A percentile compares a stretch with the other conserved stretches of the same genome.
Evolutionary conservation across 495 filamentous ascomycete genomes (phyloP).

Genomic region (Xylaria venustula): DNA sequence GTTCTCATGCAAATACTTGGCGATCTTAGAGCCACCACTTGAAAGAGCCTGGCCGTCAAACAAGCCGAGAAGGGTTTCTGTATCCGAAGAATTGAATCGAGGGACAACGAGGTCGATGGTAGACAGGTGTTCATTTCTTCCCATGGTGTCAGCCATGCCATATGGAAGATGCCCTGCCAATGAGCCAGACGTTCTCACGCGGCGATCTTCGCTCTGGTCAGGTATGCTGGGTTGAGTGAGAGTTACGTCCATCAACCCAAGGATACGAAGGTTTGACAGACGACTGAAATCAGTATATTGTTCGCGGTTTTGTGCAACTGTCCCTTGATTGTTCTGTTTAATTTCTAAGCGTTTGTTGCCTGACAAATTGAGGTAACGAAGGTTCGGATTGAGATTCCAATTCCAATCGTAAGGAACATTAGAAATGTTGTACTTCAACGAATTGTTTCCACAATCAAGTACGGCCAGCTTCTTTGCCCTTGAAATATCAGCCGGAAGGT

Average conservation of each 20-base stretch:
- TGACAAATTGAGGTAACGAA: conserved; percentile 94
- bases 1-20: conserved; percentile 93
- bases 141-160: conserved; percentile 97
- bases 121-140: conserved; percentile 88
- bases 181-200: conserved; percentile 93
- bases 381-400: conserved; percentile 95
- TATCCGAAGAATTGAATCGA: conserved; percentile 84
- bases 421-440: conserved; percentile 97
- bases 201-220: conserved; percentile 90
- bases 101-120: conserved; percentile 98
- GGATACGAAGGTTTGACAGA: conserved; percentile 78
- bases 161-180: conserved; percentile 84
- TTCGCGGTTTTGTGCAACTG: conserved; percentile 53
- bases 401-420: conserved; percentile 99
- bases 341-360: conserved; percentile 98
- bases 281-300: conserved; percentile 91
- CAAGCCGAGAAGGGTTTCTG: conserved; percentile 86
- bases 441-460: conserved; percentile 92
- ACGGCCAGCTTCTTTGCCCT: conserved; percentile 88
- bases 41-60: conserved; percentile 90
- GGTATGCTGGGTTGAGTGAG: conserved; percentile 83
- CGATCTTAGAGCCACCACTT: conserved; percentile 87
- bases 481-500: conserved; percentile 90
- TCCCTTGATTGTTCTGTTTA: conserved; percentile 65
- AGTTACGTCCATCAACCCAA: conserved; percentile 98